phyloP scores from a whole-genome alignment of 1,284 basidiomycete species.

The Melampsora occidentalis region DNA sequence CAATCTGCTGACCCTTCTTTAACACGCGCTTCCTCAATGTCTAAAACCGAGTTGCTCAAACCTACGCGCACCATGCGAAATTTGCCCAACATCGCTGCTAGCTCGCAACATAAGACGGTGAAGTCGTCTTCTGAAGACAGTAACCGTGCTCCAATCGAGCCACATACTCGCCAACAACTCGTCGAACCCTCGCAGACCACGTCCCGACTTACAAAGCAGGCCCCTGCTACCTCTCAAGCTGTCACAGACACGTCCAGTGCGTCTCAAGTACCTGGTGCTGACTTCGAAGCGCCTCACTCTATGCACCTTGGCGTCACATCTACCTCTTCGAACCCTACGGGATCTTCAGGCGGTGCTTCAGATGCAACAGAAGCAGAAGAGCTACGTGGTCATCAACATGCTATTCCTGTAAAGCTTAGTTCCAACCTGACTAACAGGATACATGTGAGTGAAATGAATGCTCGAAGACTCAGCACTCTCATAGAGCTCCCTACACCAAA shows the following conservation, averaged over 20 bases:
- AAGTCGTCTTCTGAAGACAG: not conserved
- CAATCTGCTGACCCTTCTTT: not conserved
- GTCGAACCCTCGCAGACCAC: not conserved
- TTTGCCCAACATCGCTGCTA: slow-evolving; percentile 10
- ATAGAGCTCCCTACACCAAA: slow-evolving; percentile 38
- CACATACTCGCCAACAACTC: not conserved
- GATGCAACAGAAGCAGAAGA: slow-evolving; percentile 19
- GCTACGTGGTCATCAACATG: not conserved
- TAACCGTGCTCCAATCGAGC: not conserved
- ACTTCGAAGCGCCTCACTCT: not conserved
- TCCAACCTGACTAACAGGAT: slow-evolving; percentile 20
- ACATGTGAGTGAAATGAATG: slow-evolving; percentile 33
- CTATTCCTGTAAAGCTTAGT: not conserved
- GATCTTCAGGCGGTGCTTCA: not conserved
- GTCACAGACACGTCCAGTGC: slow-evolving; percentile 6
- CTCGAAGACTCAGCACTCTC: slow-evolving; percentile 27
- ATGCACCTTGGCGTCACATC: not conserved
- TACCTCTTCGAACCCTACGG: not conserved
- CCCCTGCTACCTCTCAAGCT: not conserved
- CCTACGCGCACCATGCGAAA: slow-evolving; percentile 24
- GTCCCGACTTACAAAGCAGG: not conserved
- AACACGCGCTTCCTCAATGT: slow-evolving; percentile 7
- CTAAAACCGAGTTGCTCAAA: slow-evolving; percentile 32
- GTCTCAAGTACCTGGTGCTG: not conserved
- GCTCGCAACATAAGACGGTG: not conserved